Evolutionary conservation across 306 rosid species (phyloP), one percentile per base, ranked within the genome.

Genomic region (Quercus suber): DNA sequence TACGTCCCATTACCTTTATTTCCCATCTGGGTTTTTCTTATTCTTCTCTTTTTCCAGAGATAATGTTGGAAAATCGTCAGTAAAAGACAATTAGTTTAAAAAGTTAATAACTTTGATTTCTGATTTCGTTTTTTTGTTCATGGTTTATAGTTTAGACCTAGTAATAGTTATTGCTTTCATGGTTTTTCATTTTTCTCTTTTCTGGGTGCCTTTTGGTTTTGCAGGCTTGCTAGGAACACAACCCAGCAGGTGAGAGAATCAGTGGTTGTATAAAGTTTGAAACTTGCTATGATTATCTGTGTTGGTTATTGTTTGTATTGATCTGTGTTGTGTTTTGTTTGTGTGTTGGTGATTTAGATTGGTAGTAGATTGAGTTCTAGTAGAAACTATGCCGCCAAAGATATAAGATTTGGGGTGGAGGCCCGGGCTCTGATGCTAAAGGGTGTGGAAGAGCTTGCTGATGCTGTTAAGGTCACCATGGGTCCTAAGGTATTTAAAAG

Each of bases 391-490:
- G 97, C 97, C 0, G 95, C 97, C 4, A 94, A 94, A 83, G 99
- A 94, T 25, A 89, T 94, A 35, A 94, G 49, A 82, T 94, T 94
- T 69, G 99, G 99, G 0, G 99, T 92, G 75, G 99, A 92, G 80
- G 99, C 99, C 76, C 93, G 97, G 25, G 92, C 95, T 76, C 77
- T 91, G 59, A 94, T 95, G 97, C 99, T 95, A 52, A 92, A 76
- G 88, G 99, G 99, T 77, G 95, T 95, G 19, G 98, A 91, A 82
- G 99, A 95, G 53, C 97, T 95, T 56, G 97, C 98, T 0, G 97
- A 95, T 65, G 99, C 99, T 13, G 99, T 92, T 68, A 91, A 86
- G 89, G 96, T 95, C 69, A 95, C 99, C 67, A 95, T 95, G 98
- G 99, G 99, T 74, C 99, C 98, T 33, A 95, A 95, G 97, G 99